Conservation (phyloP, 2,329 filamentous ascomycete genomes). For the Biscogniauxia mediterranea region DNA sequence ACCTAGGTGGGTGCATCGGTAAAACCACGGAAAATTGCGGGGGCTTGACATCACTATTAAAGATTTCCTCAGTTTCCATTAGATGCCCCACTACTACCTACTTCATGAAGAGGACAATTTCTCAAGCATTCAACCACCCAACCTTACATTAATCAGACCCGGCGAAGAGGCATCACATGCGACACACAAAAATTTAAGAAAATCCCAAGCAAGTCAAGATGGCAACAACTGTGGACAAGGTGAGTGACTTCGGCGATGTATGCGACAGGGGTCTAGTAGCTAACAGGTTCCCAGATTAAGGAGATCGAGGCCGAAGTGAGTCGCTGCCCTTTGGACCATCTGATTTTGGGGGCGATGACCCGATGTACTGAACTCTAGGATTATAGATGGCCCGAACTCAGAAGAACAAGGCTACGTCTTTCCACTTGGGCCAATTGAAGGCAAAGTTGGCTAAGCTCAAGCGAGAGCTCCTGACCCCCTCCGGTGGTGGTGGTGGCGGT, state of each 20-base stretch:
- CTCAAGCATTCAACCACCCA: constrained; percentile 6
- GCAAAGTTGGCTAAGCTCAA: constrained; percentile 98
- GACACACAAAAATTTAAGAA: background rate
- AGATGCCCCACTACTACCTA: constrained; percentile 20
- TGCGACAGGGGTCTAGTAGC: constrained; percentile 20
- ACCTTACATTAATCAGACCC: constrained; percentile 4
- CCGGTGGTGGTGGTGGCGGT: constrained; percentile 75
- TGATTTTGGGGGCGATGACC: constrained; percentile 4
- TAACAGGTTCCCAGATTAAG: constrained; percentile 70
- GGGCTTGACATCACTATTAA: constrained; percentile 28
- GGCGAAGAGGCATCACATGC: background rate
- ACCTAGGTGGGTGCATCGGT: constrained; percentile 10
- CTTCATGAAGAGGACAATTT: constrained; percentile 5
- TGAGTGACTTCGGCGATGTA: constrained; percentile 38
- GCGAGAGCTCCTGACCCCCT: constrained; percentile 87
- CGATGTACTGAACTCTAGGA: constrained; percentile 16
- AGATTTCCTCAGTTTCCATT: constrained; percentile 16
- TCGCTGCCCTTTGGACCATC: constrained; percentile 14
- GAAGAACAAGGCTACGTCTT: constrained; percentile 95
- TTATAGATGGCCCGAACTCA: constrained; percentile 88
- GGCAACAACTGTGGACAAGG: constrained; percentile 98
- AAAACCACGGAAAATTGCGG: constrained; percentile 23
- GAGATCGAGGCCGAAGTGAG: constrained; percentile 91
- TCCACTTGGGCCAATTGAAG: constrained; percentile 93
- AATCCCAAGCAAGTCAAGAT: constrained; percentile 55